These are phyloP conservation scores for Dendrocalamus latiflorus DNA, from an alignment of 202 grass and related monocot genomes.

Conservation along the genomic window DNA sequence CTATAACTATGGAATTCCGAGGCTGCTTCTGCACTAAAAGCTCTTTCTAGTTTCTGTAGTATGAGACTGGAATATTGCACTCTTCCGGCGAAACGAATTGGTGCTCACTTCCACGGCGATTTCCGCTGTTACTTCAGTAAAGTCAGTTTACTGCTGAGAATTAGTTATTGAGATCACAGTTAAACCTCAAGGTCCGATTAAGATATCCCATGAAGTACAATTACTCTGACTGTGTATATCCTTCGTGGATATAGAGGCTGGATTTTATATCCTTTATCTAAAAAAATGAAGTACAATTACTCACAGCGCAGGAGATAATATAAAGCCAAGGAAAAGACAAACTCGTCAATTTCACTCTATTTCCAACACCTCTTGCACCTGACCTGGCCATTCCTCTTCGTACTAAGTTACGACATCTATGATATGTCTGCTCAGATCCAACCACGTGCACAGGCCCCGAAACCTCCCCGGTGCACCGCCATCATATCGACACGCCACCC, in stretches of 20 bases:
- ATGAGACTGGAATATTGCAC: neutral
- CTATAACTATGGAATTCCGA: neutral
- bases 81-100: neutral
- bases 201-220: neutral
- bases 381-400: neutral
- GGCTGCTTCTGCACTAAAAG: neutral
- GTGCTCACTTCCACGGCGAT: neutral
- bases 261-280: no score
- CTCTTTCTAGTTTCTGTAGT: neutral
- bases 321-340: slow-evolving; percentile 1
- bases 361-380: neutral
- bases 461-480: neutral
- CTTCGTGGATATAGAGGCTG: no score
- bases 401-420: neutral
- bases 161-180: neutral
- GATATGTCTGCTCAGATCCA: slow-evolving; percentile 11
- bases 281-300: neutral
- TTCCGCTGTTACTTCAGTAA: neutral
- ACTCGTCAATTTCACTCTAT: neutral
- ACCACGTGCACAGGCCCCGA: slow-evolving; percentile 24
- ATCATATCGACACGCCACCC: slow-evolving; percentile 25
- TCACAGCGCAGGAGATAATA: neutral
- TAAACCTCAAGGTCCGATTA: neutral
- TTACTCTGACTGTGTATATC: no score
- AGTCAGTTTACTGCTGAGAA: neutral